These are phyloP conservation scores for Aureobasidium zeae DNA, from an alignment of 2,329 filamentous ascomycete genomes.

Conservation along the genomic window DNA sequence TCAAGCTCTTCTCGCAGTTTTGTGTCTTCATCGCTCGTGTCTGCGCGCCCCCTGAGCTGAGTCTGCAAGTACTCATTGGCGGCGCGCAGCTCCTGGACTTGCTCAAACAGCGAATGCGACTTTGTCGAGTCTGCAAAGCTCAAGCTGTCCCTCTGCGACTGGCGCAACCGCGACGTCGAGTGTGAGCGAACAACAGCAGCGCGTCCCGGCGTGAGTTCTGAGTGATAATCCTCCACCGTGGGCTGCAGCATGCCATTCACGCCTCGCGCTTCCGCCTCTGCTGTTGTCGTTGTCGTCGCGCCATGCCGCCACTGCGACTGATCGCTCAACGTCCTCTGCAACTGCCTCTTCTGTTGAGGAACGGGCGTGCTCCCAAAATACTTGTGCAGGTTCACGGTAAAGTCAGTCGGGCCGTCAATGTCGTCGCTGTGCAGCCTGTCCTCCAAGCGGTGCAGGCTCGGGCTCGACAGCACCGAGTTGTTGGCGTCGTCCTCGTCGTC, in stretches of 20 bases:
- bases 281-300: not conserved
- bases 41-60: no score
- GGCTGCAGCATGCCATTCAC: slow-evolving; percentile 24
- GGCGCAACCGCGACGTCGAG: slow-evolving; percentile 5
- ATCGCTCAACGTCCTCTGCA: slow-evolving; percentile 3
- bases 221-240: slow-evolving; percentile 29
- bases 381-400: slow-evolving; percentile 29
- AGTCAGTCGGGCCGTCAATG: slow-evolving; percentile 32
- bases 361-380: slow-evolving; percentile 22
- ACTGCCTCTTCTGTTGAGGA: slow-evolving; percentile 6
- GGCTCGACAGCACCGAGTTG: slow-evolving; percentile 16
- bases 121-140: no score
- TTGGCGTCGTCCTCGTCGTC: slow-evolving; percentile 17
- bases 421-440: slow-evolving; percentile 27
- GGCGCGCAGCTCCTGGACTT: slow-evolving; percentile 17
- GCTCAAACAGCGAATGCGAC: slow-evolving; percentile 11
- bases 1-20: no score
- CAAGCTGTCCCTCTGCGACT: no score
- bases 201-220: slow-evolving; percentile 26
- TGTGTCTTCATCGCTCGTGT: no score
- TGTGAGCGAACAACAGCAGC: slow-evolving; percentile 13
- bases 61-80: slow-evolving; percentile 21
- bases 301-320: no score
- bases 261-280: not conserved
- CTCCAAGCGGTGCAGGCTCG: slow-evolving; percentile 20